Conservation (phyloP, 495 filamentous ascomycete genomes). For the Xanthoparmelia taractica region DNA sequence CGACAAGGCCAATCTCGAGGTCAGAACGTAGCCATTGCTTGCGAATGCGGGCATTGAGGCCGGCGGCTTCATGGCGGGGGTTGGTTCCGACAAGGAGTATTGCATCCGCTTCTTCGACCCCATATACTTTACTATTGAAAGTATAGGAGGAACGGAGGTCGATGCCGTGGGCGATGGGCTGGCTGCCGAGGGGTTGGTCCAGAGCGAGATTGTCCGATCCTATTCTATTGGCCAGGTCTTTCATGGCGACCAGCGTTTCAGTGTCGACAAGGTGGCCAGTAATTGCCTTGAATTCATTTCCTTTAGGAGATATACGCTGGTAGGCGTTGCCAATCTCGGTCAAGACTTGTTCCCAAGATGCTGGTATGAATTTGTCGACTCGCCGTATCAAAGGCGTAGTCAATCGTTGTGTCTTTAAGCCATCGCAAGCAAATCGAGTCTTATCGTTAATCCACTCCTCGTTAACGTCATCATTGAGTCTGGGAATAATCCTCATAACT, state of each 20-base stretch:
- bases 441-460: conserved; percentile 99
- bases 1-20: conserved; percentile 84
- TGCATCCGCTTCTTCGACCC: conserved; percentile 86
- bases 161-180: conserved; percentile 83
- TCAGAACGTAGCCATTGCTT: conserved; percentile 97
- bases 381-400: conserved; percentile 86
- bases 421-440: conserved; percentile 91
- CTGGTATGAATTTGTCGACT: conserved; percentile 80
- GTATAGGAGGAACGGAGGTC: conserved; percentile 91
- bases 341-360: conserved; percentile 89
- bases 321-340: conserved; percentile 73
- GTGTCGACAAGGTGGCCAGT: conserved; percentile 85
- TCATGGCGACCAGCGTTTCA: conserved; percentile 90
- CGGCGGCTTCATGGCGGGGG: conserved; percentile 86
- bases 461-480: conserved; percentile 95
- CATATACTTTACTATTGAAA: conserved; percentile 91
- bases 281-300: conserved; percentile 91
- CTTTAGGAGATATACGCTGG: conserved; percentile 65
- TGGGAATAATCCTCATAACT: conserved; percentile 87
- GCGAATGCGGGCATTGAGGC: conserved; percentile 89
- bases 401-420: conserved; percentile 87
- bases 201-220: conserved; percentile 92
- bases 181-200: conserved; percentile 75
- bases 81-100: conserved; percentile 93
- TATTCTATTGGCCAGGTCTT: conserved; percentile 91